Percentiles rank a stretch among this genome's conserved stretches.
Evolutionary conservation across 106 monocot species (phyloP).

Genomic region (Ottelia alismoides): DNA sequence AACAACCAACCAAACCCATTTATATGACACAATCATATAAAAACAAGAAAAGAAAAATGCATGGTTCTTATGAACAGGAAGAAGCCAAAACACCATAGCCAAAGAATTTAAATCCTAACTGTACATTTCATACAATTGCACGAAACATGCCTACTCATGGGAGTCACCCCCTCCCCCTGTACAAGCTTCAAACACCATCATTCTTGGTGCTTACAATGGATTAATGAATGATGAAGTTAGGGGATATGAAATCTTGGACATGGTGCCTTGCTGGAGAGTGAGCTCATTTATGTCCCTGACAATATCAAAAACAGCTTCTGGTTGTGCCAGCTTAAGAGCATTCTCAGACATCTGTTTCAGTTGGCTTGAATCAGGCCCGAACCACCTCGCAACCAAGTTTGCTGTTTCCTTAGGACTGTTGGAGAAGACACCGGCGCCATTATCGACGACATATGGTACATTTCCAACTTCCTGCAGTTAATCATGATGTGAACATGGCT

Average conservation of each 20-base stretch:
- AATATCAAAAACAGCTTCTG: constrained; percentile 50
- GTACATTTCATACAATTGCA: constrained; percentile 5
- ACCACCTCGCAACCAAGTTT: constrained; percentile 32
- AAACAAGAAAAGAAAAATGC: no score
- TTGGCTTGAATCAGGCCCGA: constrained; percentile 18
- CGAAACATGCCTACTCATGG: not conserved
- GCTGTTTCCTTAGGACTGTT: constrained; percentile 37
- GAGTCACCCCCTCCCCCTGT: no score
- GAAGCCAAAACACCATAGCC: not conserved
- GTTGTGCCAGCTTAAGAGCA: constrained; percentile 41
- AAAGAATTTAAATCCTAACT: constrained; percentile 10
- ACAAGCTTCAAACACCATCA: not conserved
- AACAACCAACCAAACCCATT: no score
- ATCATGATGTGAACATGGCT: not conserved
- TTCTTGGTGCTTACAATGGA: not conserved
- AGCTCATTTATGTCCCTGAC: constrained; percentile 44
- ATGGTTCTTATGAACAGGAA: not conserved
- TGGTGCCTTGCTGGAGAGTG: constrained; percentile 3
- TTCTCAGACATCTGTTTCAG: constrained; percentile 29
- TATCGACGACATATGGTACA: constrained; percentile 44
- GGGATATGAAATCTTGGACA: constrained; percentile 12
- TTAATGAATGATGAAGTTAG: constrained; percentile 10
- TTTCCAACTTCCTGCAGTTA: constrained; percentile 45
- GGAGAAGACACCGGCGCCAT: constrained; percentile 52
- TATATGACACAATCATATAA: no score